A percentile compares a stretch with the other conserved stretches of the same genome.
phyloP scores from a whole-genome alignment of 2,329 filamentous ascomycete species.

The Hyphodiscus sp. region DNA sequence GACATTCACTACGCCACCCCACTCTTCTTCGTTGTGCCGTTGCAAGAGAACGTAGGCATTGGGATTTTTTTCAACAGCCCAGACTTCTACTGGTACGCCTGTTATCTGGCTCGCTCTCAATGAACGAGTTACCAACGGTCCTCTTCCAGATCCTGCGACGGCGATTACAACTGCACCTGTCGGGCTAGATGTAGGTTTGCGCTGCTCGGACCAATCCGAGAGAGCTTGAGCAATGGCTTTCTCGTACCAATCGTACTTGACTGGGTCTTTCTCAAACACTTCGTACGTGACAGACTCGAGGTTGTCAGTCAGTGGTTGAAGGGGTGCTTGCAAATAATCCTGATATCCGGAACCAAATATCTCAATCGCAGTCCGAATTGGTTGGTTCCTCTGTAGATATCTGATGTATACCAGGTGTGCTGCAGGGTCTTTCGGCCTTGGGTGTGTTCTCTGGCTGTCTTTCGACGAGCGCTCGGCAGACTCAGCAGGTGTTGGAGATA shows the following conservation, averaged over 20 bases:
- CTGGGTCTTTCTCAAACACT: slow-evolving; percentile 95
- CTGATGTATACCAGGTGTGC: slow-evolving; percentile 75
- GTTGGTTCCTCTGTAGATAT: slow-evolving; percentile 78
- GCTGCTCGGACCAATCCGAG: slow-evolving; percentile 66
- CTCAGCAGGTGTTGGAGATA: slow-evolving; percentile 66
- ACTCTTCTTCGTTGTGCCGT: slow-evolving; percentile 75
- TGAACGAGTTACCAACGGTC: slow-evolving; percentile 83
- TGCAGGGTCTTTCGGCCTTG: slow-evolving; percentile 46
- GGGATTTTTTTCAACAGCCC: slow-evolving; percentile 96
- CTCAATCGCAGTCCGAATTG: slow-evolving; percentile 55
- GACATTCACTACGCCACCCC: slow-evolving; percentile 74
- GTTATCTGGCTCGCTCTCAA: slow-evolving; percentile 72
- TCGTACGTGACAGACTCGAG: slow-evolving; percentile 97
- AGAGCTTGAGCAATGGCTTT: slow-evolving; percentile 75
- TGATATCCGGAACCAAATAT: slow-evolving; percentile 72
- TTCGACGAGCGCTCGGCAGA: slow-evolving; percentile 40
- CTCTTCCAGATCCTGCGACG: slow-evolving; percentile 88
- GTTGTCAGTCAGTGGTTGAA: slow-evolving; percentile 94
- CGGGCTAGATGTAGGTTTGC: slow-evolving; percentile 67
- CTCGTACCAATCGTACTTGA: slow-evolving; percentile 97
- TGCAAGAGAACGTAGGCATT: slow-evolving; percentile 94
- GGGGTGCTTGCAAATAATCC: slow-evolving; percentile 89
- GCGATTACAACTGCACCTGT: slow-evolving; percentile 74
- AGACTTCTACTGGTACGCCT: slow-evolving; percentile 74
- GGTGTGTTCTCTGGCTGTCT: slow-evolving; percentile 33